These are phyloP conservation scores for Umbilicaria muhlenbergii DNA, from an alignment of 495 filamentous ascomycete species.

Conservation along the genomic window DNA sequence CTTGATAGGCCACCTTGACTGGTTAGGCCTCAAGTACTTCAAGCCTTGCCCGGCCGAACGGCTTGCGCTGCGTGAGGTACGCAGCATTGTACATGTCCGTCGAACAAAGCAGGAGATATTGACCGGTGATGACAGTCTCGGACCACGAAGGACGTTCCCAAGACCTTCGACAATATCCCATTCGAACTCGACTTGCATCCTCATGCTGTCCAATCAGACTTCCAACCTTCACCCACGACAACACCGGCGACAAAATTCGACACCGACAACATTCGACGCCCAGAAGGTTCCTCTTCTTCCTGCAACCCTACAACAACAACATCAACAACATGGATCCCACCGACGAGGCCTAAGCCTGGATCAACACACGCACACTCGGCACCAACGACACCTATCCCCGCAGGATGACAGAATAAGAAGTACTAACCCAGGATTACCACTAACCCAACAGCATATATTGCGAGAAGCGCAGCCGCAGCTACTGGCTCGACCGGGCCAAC, in stretches of 20 bases:
- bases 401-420: conserved; percentile 39
- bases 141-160: conserved; percentile 32
- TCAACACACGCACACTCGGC: conserved; percentile 25
- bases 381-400: conserved; percentile 27
- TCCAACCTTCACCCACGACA: conserved; percentile 52
- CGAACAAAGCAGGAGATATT: too few species aligned
- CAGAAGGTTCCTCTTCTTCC: conserved; percentile 47
- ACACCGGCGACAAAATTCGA: conserved; percentile 81
- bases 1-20: conserved; percentile 8
- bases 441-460: conserved; percentile 37
- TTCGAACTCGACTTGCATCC: conserved; percentile 49
- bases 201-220: conserved; percentile 63
- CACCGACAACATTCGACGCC: conserved; percentile 57
- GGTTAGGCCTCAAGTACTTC: conserved; percentile 16
- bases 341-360: conserved; percentile 70
- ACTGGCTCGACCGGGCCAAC: conserved; percentile 45
- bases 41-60: conserved; percentile 45
- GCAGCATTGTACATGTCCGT: conserved; percentile 9
- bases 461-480: conserved; percentile 62
- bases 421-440: conserved; percentile 45
- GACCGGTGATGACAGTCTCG: conserved; percentile 28
- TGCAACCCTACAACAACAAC: conserved; percentile 34
- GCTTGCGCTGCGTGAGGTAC: conserved; percentile 66
- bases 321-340: conserved; percentile 36
- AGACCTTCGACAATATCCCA: conserved; percentile 30